Conservation (phyloP, 2,329 filamentous ascomycete species). For the Graphilbum sp. region DNA sequence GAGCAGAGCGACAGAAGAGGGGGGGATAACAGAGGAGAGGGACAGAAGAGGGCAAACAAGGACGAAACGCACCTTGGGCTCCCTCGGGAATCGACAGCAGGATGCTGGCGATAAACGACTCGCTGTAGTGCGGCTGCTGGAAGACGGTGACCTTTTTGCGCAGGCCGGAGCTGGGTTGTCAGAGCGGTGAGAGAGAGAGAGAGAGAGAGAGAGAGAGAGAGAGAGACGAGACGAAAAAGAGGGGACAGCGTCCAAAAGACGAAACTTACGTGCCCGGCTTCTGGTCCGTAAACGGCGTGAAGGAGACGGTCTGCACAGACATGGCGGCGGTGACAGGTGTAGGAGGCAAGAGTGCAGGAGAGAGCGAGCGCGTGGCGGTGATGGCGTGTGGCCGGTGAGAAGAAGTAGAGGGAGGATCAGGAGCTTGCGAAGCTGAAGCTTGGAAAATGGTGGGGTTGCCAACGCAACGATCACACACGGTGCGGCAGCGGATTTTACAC, state of each 20-base stretch:
- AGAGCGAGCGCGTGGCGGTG: too few species aligned
- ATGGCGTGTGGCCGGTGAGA: too few species aligned
- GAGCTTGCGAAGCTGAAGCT: too few species aligned
- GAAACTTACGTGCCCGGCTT: constrained; percentile 87
- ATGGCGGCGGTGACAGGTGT: constrained; percentile 26
- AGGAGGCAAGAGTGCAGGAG: neutral
- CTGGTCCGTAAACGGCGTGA: constrained; percentile 84
- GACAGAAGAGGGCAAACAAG: too few species aligned
- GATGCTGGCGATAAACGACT: constrained; percentile 88
- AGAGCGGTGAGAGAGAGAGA: neutral
- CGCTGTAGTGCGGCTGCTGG: constrained; percentile 87
- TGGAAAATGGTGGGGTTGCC: too few species aligned
- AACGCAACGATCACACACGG: too few species aligned
- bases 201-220: neutral
- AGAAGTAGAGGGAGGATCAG: too few species aligned
- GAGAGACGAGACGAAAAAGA: neutral
- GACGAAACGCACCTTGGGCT: constrained; percentile 47
- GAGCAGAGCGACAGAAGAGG: neutral
- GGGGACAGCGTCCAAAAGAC: neutral
- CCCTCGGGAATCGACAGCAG: constrained; percentile 94
- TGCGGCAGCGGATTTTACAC: too few species aligned
- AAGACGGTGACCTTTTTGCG: constrained; percentile 98
- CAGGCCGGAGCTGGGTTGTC: constrained; percentile 62
- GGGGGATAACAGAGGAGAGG: constrained; percentile 7
- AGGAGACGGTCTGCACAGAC: constrained; percentile 59